Base-by-base conservation (phyloP, 2,329 filamentous ascomycete species). In the Oidium heveae region DNA sequence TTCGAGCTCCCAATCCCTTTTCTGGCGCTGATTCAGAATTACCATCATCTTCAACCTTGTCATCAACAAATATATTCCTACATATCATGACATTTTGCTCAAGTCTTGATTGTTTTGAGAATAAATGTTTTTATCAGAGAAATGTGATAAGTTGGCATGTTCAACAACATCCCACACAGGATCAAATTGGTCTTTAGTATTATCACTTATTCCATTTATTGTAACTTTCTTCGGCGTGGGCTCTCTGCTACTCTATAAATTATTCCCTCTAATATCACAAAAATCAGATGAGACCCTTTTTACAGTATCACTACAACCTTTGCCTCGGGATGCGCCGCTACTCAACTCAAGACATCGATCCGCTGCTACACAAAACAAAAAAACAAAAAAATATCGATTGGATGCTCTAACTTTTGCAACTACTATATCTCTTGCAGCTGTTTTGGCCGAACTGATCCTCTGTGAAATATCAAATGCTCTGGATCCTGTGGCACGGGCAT, bases 381-480 rank as follows among this genome's bases (percentile, higher is more conserved):
- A 74, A 62, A 75, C 71, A 43, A 62, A 71, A 57, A 68, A 72
- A 52, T 68, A 74, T 43, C 68, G 72, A 24, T 64, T 74, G 13
- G 74, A 79, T 1, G 80, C 78, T 15, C 68, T 74, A 56, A 79
- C 83, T 1, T 93, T 93, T 66, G 80, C 84, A 7, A 74, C 78
- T 0, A 93, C 84, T 10, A 76, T 91, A 37, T 85, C 79, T 0
- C 72, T 93, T 9, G 82, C 86, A 6, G 75, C 82, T 39, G 84
- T 89, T 1, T 71, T 94, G 49, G 85, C 80, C 2, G 81, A 88
- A 67, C 69, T 94, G 59, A 84, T 94, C 49, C 73, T 94, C 9
- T 86, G 84, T 61, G 86, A 94, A 67, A 85, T 94, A 46, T 79
- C 84, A 28, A 84, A 86, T 62, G 73, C 82, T 5, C 73, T 86